These are phyloP conservation scores for Cryptomeria japonica DNA, from an alignment of 75 land plant species.

Conservation along the genomic window DNA sequence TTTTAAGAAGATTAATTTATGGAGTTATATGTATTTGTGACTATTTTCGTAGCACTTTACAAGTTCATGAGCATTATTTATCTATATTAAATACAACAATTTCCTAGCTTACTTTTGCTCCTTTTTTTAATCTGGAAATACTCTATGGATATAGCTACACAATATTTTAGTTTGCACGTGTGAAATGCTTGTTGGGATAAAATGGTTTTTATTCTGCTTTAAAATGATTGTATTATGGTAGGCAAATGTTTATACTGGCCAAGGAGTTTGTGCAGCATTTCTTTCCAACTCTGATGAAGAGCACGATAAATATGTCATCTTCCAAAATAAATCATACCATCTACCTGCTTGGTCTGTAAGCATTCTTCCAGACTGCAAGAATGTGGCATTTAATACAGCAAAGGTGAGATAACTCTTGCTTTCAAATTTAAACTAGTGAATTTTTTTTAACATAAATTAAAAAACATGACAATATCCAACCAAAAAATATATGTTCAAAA, in stretches of 20 bases:
- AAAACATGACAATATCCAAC: neutral
- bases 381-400: slow-evolving; percentile 73
- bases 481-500: neutral
- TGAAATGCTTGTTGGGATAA: neutral
- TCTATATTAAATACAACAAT: neutral
- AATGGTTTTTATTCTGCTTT: slow-evolving; percentile 5
- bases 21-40: neutral
- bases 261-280: slow-evolving; percentile 72
- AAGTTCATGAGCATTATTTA: neutral
- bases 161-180: neutral
- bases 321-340: slow-evolving; percentile 55
- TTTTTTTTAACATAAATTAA: neutral
- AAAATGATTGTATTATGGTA: slow-evolving; percentile 25
- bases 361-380: slow-evolving; percentile 87
- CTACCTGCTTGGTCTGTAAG: slow-evolving; percentile 93
- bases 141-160: neutral
- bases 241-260: slow-evolving; percentile 54
- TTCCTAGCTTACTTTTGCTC: neutral
- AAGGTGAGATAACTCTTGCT: slow-evolving; percentile 43
- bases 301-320: slow-evolving; percentile 33
- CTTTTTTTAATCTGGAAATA: neutral
- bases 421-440: neutral
- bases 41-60: neutral
- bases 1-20: neutral
- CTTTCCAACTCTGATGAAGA: slow-evolving; percentile 69